A percentile compares a stretch with the other conserved stretches of the same genome.
Conservation (phyloP, 2,329 filamentous ascomycete genomes). For the Hypoxylon sp. region DNA sequence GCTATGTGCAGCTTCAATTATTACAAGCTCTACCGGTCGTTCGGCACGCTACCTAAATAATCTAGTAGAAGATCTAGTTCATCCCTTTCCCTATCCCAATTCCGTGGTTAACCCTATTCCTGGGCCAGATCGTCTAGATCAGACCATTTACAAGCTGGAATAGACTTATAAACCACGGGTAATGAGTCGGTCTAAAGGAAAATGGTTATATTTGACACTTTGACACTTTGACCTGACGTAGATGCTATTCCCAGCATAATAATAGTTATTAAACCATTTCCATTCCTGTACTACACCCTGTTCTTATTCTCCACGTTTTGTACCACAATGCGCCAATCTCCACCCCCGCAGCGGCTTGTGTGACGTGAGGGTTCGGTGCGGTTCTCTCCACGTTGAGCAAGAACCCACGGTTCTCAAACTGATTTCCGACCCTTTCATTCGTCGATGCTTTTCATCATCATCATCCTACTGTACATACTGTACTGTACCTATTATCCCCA, state of each 20-base stretch:
- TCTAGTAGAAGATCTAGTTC: conserved; percentile 4
- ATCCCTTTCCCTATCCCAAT: conserved; percentile 12
- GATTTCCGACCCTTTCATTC: conserved; percentile 12
- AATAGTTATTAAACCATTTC: conserved; percentile 4
- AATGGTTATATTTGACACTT: too few species aligned
- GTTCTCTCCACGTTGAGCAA: conserved; percentile 17
- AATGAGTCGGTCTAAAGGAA: too few species aligned
- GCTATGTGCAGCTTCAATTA: too few species aligned
- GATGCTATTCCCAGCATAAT: too few species aligned
- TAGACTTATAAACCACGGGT: too few species aligned
- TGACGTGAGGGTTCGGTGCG: too few species aligned
- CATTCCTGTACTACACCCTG: conserved; percentile 10
- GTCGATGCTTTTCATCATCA: conserved; percentile 8
- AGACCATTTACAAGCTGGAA: too few species aligned
- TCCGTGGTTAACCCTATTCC: conserved; percentile 2
- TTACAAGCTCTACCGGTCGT: conserved; percentile 13
- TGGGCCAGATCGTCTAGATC: too few species aligned
- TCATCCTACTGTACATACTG: too few species aligned
- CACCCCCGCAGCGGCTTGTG: conserved; percentile 30
- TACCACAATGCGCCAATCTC: conserved; percentile 26
- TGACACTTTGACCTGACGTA: too few species aligned
- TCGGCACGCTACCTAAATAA: conserved; percentile 20
- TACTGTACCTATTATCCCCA: too few species aligned
- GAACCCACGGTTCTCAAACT: too few species aligned
- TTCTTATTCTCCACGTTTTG: conserved; percentile 10